Evolutionary conservation across 208 protist species (phyloP), one percentile per base, ranked within the genome.

Genomic region (Wallacemonas sp.): DNA sequence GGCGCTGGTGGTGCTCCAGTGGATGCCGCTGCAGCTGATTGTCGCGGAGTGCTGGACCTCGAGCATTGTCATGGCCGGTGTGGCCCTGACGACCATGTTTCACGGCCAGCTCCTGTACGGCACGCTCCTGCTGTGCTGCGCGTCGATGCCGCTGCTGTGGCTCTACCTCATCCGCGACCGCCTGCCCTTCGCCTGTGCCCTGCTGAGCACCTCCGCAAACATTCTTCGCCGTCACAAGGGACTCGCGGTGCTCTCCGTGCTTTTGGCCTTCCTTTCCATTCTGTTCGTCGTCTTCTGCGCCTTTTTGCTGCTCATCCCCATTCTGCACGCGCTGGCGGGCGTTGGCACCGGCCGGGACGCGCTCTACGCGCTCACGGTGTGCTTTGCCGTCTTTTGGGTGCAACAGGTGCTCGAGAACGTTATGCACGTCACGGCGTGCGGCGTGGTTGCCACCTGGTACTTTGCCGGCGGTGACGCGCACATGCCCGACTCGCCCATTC

Each of bases 381-480:
- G 91, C 32, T 73, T 89, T 32, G 42, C 59, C 20, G 52, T 92
- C 18, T 88, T 92, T 49, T 97, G 90, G 89, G 67, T 76, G 1
- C 57, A 75, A 42, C 72, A 91, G 64, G 88, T 95, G 45, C 36
- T 90, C 20, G 38, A 42, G 25, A 74, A 86, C 55, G 33, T 92
- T 1, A 74, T 91, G 70, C 85, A 93, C 72, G 81, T 91, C 26
- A 91, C 81, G 11, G 76, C 84, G 22, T 83, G 70, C 41, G 91
- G 91, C 36, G 78, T 95, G 22, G 74, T 82, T 0, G 86, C 87
- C 11, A 94, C 83, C 61, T 96, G 93, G 93, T 97, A 94, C 82
- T 96, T 96, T 57, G 76, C 82, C 11, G 48, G 48, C 26, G 84
- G 85, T 11, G 66, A 76, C 29, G 59, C 31, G n/a, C 62, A 76